Percentiles rank a stretch among this genome's conserved stretches.
phyloP scores from a whole-genome alignment of 2,329 filamentous ascomycete genomes.

The Emergomyces orientalis region DNA sequence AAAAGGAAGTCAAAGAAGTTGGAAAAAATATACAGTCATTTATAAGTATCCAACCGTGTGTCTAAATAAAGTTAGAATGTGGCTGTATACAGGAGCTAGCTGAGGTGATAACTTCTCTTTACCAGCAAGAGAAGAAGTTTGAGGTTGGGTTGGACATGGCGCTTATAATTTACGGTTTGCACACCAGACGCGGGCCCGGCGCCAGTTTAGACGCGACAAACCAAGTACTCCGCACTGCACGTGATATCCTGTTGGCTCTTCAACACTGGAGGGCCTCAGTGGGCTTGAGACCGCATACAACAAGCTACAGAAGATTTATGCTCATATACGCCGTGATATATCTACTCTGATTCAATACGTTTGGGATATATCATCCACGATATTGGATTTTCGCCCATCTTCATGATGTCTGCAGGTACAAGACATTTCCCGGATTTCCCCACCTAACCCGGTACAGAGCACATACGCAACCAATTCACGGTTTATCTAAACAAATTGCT shows the following conservation, averaged over 20 bases:
- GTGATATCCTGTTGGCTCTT: no score
- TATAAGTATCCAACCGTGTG: not conserved
- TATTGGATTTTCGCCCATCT: not conserved
- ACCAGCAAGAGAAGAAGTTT: not conserved
- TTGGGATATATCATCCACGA: no score
- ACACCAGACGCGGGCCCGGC: not conserved
- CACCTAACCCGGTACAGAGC: not conserved
- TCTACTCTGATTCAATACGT: not conserved
- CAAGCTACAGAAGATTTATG: not conserved
- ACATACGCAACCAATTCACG: not conserved
- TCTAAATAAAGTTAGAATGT: not conserved
- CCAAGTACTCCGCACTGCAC: not conserved
- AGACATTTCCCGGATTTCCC: not conserved
- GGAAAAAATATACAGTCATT: not conserved
- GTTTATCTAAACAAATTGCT: not conserved
- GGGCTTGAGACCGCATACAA: not conserved
- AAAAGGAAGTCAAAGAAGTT: not conserved
- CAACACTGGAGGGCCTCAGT: no score
- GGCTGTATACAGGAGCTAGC: not conserved
- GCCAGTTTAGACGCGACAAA: not conserved
- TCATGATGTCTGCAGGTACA: slow-evolving; percentile 6
- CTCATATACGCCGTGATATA: not conserved
- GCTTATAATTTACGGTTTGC: not conserved
- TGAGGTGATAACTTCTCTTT: not conserved
- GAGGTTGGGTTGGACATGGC: not conserved